Conservation (phyloP, 352 stramenopile species). For the Globisporangium okanoganense region DNA sequence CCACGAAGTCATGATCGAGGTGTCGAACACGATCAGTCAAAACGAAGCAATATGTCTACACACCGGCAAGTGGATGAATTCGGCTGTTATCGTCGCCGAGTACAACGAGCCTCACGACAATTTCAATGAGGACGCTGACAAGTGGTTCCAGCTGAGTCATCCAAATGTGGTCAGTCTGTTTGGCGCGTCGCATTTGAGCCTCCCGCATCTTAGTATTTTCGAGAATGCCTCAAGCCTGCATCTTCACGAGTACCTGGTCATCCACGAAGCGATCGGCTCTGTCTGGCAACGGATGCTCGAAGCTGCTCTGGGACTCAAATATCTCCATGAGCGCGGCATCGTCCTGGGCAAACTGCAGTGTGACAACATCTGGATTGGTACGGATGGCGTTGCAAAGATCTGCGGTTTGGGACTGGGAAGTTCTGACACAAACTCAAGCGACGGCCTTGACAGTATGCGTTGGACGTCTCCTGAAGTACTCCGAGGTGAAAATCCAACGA, state of each 20-base stretch:
- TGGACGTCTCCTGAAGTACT: constrained; percentile 7
- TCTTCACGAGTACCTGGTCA: neutral
- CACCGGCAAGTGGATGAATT: constrained; percentile 36
- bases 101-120: neutral
- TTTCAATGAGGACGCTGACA: constrained; percentile 1
- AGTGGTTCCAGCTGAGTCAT: constrained; percentile 36
- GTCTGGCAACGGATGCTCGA: constrained; percentile 11
- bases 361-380: constrained; percentile 7
- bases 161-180: constrained; percentile 18
- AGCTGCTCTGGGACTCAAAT: constrained; percentile 31
- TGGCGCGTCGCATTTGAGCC: constrained; percentile 16
- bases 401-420: neutral
- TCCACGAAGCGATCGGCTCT: neutral
- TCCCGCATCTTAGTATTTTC: neutral
- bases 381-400: constrained; percentile 2
- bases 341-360: constrained; percentile 2
- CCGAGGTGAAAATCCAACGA: neutral
- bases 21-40: constrained; percentile 43
- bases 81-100: constrained; percentile 20
- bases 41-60: neutral
- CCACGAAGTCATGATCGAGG: constrained; percentile 48
- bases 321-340: constrained; percentile 19
- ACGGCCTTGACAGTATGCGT: neutral
- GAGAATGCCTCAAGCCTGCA: neutral
- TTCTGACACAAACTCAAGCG: neutral